Conservation (phyloP, 1,284 basidiomycete species). For the Fomitopsis palustris region DNA sequence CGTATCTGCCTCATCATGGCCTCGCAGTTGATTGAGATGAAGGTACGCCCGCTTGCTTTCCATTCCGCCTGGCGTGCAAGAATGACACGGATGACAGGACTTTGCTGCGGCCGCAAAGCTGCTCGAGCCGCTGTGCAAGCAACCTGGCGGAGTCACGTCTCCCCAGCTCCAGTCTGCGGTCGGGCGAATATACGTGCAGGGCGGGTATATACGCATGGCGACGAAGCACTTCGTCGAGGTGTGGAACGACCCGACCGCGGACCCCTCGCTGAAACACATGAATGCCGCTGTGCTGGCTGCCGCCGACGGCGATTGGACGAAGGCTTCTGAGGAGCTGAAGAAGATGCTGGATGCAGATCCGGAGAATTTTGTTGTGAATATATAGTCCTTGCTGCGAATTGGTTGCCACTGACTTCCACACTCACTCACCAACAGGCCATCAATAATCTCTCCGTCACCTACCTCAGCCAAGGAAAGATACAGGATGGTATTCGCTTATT, state of each 20-base stretch:
- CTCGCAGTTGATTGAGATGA: conserved; percentile 67
- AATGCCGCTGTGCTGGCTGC: conserved; percentile 60
- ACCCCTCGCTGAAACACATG: conserved; percentile 47
- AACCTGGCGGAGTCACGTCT: conserved; percentile 34
- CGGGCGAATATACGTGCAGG: conserved; percentile 70
- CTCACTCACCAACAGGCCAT: too few species aligned
- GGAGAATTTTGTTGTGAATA: conserved; percentile 57
- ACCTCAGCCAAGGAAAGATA: conserved; percentile 65
- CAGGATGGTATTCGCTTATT: conserved; percentile 71
- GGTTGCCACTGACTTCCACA: too few species aligned
- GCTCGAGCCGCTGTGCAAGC: conserved; percentile 57
- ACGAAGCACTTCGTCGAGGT: conserved; percentile 49
- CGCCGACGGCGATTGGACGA: conserved; percentile 66
- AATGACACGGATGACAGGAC: conserved; percentile 42
- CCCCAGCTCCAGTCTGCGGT: conserved; percentile 62
- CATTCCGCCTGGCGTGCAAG: background rate
- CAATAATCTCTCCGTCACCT: conserved; percentile 72
- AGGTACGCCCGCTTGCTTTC: conserved; percentile 18
- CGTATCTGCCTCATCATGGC: conserved; percentile 68
- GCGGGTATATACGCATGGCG: conserved; percentile 59
- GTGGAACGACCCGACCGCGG: conserved; percentile 41
- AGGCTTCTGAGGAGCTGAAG: conserved; percentile 43
- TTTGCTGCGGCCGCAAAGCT: conserved; percentile 60
- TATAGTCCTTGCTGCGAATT: background rate
- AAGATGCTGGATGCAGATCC: conserved; percentile 45